These are phyloP conservation scores for Solanum lycopersicoides DNA, from an alignment of 257 asterid genomes.

Conservation along the genomic window DNA sequence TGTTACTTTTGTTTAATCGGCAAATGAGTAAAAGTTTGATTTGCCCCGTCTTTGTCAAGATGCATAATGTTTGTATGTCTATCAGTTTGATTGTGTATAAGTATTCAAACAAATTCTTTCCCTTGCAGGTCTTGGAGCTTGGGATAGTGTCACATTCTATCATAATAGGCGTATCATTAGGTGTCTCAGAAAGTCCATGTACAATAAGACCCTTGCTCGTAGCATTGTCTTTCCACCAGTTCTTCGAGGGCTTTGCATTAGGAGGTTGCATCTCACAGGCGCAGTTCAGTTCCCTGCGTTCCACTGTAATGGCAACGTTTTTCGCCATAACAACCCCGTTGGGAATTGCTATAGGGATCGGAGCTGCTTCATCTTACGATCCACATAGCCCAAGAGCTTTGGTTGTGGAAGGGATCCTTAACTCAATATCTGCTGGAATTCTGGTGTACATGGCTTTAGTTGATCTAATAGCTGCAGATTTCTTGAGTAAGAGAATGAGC, in stretches of 20 bases:
- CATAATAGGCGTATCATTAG: conserved; percentile 82
- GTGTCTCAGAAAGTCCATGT: conserved; percentile 87
- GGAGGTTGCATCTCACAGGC: conserved; percentile 98
- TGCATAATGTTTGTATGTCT: background rate
- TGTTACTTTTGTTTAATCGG: background rate
- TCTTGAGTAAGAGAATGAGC: conserved; percentile 92
- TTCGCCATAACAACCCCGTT: conserved; percentile 81
- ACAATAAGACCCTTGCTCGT: conserved; percentile 80
- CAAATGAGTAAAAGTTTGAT: background rate
- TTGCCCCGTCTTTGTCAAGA: background rate
- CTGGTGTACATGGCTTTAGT: conserved; percentile 89
- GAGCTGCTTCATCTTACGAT: conserved; percentile 54
- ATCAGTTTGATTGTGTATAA: background rate
- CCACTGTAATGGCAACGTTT: conserved; percentile 73
- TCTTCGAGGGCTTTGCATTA: conserved; percentile 89
- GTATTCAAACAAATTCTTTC: background rate
- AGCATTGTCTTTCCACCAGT: conserved; percentile 83
- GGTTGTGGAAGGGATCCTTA: conserved; percentile 59
- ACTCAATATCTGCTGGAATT: conserved; percentile 89
- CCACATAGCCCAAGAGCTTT: conserved; percentile 72
- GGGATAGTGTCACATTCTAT: conserved; percentile 94
- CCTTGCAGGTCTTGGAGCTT: conserved; percentile 67
- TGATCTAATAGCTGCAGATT: conserved; percentile 87
- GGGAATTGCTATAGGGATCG: conserved; percentile 67
- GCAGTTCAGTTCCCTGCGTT: conserved; percentile 36